These are phyloP conservation scores for Colletotrichum sp. DNA, from an alignment of 2,329 filamentous ascomycete species.

Conservation along the genomic window DNA sequence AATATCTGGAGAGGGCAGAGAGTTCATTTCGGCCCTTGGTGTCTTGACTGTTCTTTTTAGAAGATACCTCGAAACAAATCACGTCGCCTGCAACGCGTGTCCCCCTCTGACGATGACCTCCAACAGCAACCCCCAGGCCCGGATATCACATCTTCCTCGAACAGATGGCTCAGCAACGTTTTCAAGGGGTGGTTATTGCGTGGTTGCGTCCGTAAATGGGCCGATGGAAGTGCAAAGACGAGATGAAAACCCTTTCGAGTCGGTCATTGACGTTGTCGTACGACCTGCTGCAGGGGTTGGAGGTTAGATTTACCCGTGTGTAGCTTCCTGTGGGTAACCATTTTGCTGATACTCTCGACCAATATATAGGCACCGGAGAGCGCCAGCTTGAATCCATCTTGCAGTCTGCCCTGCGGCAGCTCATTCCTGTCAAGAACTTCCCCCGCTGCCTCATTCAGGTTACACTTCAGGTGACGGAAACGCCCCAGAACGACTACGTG, in stretches of 20 bases:
- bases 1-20: neutral
- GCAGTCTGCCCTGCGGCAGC: conserved; percentile 72
- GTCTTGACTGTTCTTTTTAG: neutral
- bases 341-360: conserved; percentile 25
- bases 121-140: conserved; percentile 51
- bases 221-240: conserved; percentile 88
- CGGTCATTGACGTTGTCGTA: conserved; percentile 87
- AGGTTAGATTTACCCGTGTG: conserved; percentile 53
- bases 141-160: conserved; percentile 66
- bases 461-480: conserved; percentile 75
- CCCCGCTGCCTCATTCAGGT: conserved; percentile 81
- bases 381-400: conserved; percentile 82
- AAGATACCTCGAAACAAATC: neutral
- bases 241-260: conserved; percentile 92
- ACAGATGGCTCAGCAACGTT: conserved; percentile 84
- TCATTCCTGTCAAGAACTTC: conserved; percentile 77
- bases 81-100: neutral
- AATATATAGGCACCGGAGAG: conserved; percentile 68
- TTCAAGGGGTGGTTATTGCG: conserved; percentile 75
- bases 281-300: conserved; percentile 85
- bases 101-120: conserved; percentile 10
- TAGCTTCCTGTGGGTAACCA: neutral
- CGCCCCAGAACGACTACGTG: conserved; percentile 71
- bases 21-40: neutral
- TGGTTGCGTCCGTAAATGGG: conserved; percentile 88